Evolutionary conservation across 345 rosid species (phyloP).

Genomic region (Eucalyptus pauciflora): DNA sequence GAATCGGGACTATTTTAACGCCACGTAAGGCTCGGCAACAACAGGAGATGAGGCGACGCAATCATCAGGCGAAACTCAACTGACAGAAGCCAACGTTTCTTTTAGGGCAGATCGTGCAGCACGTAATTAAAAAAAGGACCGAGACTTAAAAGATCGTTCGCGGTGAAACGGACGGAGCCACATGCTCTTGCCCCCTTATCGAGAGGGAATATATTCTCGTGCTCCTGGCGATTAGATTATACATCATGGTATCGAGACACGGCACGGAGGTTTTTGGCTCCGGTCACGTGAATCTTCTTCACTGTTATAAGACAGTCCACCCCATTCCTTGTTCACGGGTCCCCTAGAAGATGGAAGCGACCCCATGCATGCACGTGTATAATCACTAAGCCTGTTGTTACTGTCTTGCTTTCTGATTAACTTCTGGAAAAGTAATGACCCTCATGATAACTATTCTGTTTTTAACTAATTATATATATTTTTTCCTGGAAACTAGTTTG

Average conservation of each 20-base stretch:
- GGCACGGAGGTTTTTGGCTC: not conserved
- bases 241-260: not conserved
- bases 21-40: not conserved
- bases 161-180: not conserved
- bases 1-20: not conserved
- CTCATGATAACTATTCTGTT: fast-evolving
- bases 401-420: not conserved
- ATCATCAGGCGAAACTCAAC: not conserved
- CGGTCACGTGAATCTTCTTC: not conserved
- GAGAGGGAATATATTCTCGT: not conserved
- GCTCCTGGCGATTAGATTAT: not conserved
- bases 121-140: not conserved
- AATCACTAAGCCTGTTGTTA: not conserved
- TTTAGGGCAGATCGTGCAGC: not conserved
- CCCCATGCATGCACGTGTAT: not conserved
- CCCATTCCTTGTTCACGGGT: not conserved
- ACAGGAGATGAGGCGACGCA: not conserved
- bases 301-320: not conserved
- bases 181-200: not conserved
- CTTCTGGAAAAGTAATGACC: not conserved
- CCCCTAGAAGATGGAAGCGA: not conserved
- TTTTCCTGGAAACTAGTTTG: too few species aligned
- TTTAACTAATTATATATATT: fast-evolving
- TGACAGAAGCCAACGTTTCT: not conserved
- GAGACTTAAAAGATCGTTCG: not conserved